These are phyloP conservation scores for Erigeron canadensis DNA, from an alignment of 129 eudicot species.

Conservation along the genomic window DNA sequence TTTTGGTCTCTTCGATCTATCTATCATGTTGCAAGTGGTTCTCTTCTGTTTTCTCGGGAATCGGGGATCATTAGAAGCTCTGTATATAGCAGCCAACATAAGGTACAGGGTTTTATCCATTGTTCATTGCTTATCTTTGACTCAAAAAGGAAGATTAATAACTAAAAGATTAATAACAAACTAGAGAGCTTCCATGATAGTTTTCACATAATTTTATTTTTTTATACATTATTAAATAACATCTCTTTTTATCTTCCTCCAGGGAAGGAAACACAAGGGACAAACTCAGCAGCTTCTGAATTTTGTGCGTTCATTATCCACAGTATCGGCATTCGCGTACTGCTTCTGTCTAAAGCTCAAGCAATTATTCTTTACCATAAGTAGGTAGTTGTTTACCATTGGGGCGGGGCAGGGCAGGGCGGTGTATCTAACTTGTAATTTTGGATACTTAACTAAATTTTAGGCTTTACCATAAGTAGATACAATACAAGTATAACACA, in stretches of 20 bases:
- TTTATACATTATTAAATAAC: neutral
- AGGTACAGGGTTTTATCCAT: conserved; percentile 43
- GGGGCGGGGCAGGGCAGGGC: too few relatives aligned
- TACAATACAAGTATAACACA: too few relatives aligned
- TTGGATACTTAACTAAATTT: neutral
- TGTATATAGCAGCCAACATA: conserved; percentile 35
- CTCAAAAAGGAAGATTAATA: conserved; percentile 7
- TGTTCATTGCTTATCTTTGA: conserved; percentile 11
- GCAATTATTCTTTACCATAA: neutral
- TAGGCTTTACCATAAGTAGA: too few relatives aligned
- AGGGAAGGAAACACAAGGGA: conserved; percentile 43
- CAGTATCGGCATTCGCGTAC: conserved; percentile 78
- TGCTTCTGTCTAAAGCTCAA: conserved; percentile 29
- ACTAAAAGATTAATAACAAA: neutral
- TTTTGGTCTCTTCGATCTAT: conserved; percentile 22
- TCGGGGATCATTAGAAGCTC: conserved; percentile 33
- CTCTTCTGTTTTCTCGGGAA: conserved; percentile 51
- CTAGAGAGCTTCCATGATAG: conserved; percentile 11
- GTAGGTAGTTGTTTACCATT: conserved; percentile 12
- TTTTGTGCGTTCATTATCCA: conserved; percentile 75
- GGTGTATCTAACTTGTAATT: conserved; percentile 14
- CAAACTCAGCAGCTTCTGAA: conserved; percentile 50
- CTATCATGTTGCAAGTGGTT: conserved; percentile 52
- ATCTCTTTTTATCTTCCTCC: conserved; percentile 1
- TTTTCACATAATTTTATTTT: neutral